Evolutionary conservation across 2,329 filamentous ascomycete species (phyloP).

Genomic region (Sclerotinia glacialis): DNA sequence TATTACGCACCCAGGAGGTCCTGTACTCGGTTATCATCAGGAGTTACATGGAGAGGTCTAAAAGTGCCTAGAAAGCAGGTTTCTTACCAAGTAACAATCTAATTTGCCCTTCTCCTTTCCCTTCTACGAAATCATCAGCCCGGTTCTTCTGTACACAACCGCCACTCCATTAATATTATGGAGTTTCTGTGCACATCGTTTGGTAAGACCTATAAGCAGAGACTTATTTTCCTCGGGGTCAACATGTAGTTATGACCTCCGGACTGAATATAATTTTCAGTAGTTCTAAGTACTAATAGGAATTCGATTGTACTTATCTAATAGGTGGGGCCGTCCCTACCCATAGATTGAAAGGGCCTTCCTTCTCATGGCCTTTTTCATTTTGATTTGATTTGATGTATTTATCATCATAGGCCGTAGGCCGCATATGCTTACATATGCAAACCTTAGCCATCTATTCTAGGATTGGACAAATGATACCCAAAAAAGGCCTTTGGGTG

Average conservation of each 20-base stretch:
- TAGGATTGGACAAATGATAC: no score
- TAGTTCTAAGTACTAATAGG: no score
- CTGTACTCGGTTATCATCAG: background rate
- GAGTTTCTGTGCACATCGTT: background rate
- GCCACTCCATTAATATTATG: background rate
- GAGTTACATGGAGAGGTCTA: background rate
- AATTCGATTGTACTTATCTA: no score
- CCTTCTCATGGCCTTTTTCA: no score
- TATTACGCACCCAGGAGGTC: background rate
- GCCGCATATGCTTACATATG: no score
- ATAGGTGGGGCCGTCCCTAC: no score
- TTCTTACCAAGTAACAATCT: background rate
- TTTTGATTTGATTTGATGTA: no score
- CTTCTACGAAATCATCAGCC: background rate
- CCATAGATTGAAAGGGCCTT: no score
- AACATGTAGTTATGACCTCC: background rate
- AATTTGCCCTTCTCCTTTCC: background rate
- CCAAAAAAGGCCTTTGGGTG: no score
- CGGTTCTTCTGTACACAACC: background rate
- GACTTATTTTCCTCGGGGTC: background rate
- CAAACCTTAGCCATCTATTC: no score
- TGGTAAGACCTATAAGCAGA: background rate
- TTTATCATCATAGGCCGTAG: no score
- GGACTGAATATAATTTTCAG: no score
- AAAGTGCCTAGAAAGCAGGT: background rate